Conservation (phyloP, 2,329 filamentous ascomycete species). For the Cladosporium sp. region DNA sequence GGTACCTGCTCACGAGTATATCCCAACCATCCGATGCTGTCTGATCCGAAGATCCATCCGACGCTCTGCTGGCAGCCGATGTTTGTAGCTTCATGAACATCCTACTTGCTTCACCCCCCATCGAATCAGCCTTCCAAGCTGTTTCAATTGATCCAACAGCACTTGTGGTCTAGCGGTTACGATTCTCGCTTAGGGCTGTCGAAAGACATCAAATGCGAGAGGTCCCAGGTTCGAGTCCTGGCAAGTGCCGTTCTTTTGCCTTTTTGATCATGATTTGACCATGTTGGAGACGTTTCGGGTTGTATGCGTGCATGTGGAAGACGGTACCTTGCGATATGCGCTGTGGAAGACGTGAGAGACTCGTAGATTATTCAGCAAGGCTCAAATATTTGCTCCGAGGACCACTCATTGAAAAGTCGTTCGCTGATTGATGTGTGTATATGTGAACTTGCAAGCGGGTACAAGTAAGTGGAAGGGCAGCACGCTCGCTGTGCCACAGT, state of each 20-base stretch:
- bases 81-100: too few relatives aligned
- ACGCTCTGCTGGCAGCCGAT: too few relatives aligned
- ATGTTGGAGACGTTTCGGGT: neutral
- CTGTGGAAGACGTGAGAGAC: too few relatives aligned
- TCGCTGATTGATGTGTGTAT: neutral
- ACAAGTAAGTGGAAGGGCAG: neutral
- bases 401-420: neutral
- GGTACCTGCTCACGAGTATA: neutral
- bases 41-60: too few relatives aligned
- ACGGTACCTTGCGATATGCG: neutral
- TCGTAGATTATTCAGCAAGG: neutral
- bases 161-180: slow-evolving; percentile 12
- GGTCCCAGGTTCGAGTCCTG: slow-evolving; percentile 14
- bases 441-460: neutral
- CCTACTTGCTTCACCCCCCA: neutral
- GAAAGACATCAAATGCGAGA: slow-evolving; percentile 1
- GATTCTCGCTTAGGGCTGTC: slow-evolving; percentile 12
- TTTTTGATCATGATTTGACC: neutral
- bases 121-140: neutral
- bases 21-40: too few relatives aligned
- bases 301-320: neutral
- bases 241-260: neutral
- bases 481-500: too few relatives aligned
- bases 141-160: neutral
- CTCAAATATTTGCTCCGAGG: neutral